Evolutionary conservation across 306 rosid genomes (phyloP), one percentile per base, ranked within the genome.

Genomic region (Trifolium pratense): DNA sequence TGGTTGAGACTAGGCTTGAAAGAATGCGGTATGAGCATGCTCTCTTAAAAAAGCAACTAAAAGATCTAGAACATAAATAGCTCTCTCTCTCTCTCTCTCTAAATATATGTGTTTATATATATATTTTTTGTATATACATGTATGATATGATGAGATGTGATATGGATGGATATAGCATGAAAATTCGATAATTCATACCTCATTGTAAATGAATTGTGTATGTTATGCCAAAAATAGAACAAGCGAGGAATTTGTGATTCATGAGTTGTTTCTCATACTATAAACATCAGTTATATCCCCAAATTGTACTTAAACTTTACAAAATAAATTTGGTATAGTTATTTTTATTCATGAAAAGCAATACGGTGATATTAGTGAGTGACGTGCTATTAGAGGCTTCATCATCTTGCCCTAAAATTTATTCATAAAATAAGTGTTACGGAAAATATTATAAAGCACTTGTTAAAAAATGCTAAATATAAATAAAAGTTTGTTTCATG

Each of bases 1-100:
- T 87, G 92, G 89, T 95, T 31, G 99, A 91, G 82, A 80, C 87
- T 63, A 88, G 92, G 74, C 88, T 95, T 12, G 99, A 90, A 85
- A 88, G 90, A 79, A 87, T 95, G 97, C 86, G 78, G 18, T 79
- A 75, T 52, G 97, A 91, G 74, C 90, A 90, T 63, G 70, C 86
- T 10, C 86, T 88, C 60, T 80, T 95, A 57, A 95, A 89, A 83
- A 77, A 82, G 68, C 92, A 91, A 66, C 86, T 95, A 48, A 78
- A 81, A 25, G 91, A 90, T 60, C 68, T 95, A 3, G 87, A 87
- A 83, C 85, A 51, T 34, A 71, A 62, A 37, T 64, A 80, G 45
- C 72, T 75, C 65, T 59, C 39, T 58, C 17, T 15, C n/a, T 59
- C 2, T 75, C 65, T 59, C 39, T 58, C 17, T 15, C n/a, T 59